phyloP scores from a whole-genome alignment of 768 basidiomycete species.

The Antrodiella citrinella region DNA sequence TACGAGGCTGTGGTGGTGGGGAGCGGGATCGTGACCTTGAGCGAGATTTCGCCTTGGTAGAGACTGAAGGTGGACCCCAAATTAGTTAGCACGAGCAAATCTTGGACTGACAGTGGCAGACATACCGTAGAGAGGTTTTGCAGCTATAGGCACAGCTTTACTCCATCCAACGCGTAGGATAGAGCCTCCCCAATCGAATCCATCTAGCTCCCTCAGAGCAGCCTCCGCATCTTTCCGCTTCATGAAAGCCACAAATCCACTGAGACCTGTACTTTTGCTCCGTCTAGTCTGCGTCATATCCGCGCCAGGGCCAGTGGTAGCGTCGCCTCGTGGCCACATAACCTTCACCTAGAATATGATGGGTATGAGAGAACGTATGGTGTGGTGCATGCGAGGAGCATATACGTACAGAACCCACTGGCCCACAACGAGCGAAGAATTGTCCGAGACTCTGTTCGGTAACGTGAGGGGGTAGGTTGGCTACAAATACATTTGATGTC shows the following conservation, averaged over 20 bases:
- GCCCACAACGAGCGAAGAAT: constrained; percentile 87
- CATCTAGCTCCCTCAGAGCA: constrained; percentile 86
- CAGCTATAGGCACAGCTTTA: constrained; percentile 85
- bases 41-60: constrained; percentile 9
- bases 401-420: constrained; percentile 77
- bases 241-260: constrained; percentile 98
- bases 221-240: constrained; percentile 84
- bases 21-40: constrained; percentile 25
- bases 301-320: constrained; percentile 54
- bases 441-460: constrained; percentile 80
- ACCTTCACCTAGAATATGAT: constrained; percentile 65
- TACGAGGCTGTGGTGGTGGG: constrained; percentile 25
- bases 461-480: constrained; percentile 82
- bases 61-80: background rate
- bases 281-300: constrained; percentile 70
- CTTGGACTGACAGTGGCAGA: background rate
- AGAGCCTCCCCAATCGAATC: constrained; percentile 90
- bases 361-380: constrained; percentile 4
- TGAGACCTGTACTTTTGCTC: constrained; percentile 68
- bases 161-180: constrained; percentile 91
- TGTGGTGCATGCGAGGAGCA: background rate
- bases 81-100: background rate
- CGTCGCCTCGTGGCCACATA: constrained; percentile 96
- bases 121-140: constrained; percentile 75
- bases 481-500: constrained; percentile 96